Evolutionary conservation across 306 rosid genomes (phyloP).

Genomic region (Cyamopsis tetragonoloba): DNA sequence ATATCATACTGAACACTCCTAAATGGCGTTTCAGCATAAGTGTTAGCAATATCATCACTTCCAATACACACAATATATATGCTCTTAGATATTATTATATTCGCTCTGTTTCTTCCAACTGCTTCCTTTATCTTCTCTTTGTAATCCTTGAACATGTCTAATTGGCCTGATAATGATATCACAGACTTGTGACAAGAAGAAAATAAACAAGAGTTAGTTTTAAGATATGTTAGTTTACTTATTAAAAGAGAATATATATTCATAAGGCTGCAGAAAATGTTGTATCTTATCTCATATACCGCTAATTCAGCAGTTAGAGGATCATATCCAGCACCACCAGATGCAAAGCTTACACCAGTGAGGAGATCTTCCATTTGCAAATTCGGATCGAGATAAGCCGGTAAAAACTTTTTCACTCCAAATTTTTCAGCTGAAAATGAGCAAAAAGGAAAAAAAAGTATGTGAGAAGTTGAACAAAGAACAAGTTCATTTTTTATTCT

Average conservation of each 20-base stretch:
- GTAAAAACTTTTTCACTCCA: slow-evolving; percentile 62
- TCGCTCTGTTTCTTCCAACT: slow-evolving; percentile 39
- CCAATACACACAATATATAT: slow-evolving; percentile 52
- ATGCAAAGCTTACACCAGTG: slow-evolving; percentile 80
- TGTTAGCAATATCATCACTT: slow-evolving; percentile 73
- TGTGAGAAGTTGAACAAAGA: not conserved
- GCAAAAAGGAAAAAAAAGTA: not conserved
- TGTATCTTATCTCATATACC: no score
- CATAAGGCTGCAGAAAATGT: not conserved
- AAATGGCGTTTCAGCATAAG: slow-evolving; percentile 43
- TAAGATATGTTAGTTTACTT: not conserved
- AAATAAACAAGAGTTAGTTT: slow-evolving; percentile 5
- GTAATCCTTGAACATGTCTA: slow-evolving; percentile 57
- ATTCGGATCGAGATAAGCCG: slow-evolving; percentile 63
- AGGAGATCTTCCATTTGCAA: slow-evolving; percentile 52
- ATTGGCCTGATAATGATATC: slow-evolving; percentile 50
- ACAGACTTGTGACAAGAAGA: slow-evolving; percentile 43
- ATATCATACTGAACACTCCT: slow-evolving; percentile 48
- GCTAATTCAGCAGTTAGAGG: slow-evolving; percentile 59
- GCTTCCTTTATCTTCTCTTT: slow-evolving; percentile 37
- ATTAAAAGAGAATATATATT: not conserved
- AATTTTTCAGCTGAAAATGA: slow-evolving; percentile 49
- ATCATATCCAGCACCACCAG: slow-evolving; percentile 80
- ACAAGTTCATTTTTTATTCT: not conserved
- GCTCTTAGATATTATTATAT: slow-evolving; percentile 46